A percentile compares a stretch with the other conserved stretches of the same genome.
These are phyloP conservation scores for Dentipellis sp. DNA, from an alignment of 768 basidiomycete species.

Conservation along the genomic window DNA sequence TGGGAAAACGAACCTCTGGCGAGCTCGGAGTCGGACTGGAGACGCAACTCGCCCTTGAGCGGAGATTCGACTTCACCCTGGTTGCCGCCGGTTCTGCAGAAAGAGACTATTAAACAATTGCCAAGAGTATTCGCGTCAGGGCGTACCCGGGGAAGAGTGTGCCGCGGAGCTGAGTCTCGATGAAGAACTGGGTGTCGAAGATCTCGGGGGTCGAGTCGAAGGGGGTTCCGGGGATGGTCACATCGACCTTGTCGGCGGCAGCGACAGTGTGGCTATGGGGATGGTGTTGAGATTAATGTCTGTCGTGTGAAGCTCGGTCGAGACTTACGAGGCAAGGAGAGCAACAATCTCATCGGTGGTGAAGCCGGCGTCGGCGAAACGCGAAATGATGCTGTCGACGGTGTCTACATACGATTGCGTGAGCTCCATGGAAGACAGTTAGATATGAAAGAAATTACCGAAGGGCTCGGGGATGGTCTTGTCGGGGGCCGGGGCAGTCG, in stretches of 20 bases:
- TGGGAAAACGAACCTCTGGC: conserved; percentile 10
- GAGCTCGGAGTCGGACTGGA: conserved; percentile 31
- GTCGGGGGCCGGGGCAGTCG: conserved; percentile 20
- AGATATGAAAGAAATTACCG: neutral
- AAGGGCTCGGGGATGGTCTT: conserved; percentile 27
- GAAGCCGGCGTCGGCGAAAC: conserved; percentile 27
- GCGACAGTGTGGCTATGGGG: conserved; percentile 15
- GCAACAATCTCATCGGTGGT: conserved; percentile 25
- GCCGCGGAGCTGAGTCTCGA: conserved; percentile 35
- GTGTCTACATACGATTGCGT: conserved; percentile 6
- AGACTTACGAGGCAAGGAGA: conserved; percentile 23
- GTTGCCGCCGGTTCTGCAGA: conserved; percentile 26
- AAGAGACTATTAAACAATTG: neutral
- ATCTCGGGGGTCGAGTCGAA: conserved; percentile 37
- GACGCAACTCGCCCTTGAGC: conserved; percentile 32
- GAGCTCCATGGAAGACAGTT: neutral
- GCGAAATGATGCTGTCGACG: conserved; percentile 18
- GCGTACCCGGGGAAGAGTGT: conserved; percentile 29
- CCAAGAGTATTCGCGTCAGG: neutral
- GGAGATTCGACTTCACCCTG: conserved; percentile 31
- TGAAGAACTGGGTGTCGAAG: conserved; percentile 37
- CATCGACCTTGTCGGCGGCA: conserved; percentile 16
- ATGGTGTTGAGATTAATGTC: conserved; percentile 8
- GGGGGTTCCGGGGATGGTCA: conserved; percentile 24
- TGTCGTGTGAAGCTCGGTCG: conserved; percentile 12